Conservation (phyloP, 768 basidiomycete genomes). For the Cystofilobasidium ferigula region DNA sequence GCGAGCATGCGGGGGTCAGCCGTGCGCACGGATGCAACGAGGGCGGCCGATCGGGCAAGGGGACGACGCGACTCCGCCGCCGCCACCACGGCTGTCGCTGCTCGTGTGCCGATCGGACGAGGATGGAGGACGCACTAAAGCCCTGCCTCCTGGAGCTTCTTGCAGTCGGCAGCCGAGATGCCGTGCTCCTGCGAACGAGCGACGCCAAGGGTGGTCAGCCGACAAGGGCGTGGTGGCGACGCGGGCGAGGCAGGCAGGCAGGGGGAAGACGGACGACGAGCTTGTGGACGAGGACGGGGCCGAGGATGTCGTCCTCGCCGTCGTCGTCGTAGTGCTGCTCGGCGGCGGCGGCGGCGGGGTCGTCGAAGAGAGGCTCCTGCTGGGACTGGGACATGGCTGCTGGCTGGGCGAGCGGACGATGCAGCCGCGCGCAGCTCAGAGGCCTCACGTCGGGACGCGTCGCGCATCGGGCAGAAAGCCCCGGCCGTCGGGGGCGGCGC, state of each 20-base stretch:
- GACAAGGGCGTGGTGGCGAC: neutral
- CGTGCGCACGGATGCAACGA: neutral
- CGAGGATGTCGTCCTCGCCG: conserved; percentile 47
- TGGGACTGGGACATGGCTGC: too few relatives aligned
- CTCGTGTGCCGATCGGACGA: neutral
- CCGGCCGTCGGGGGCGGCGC: too few relatives aligned
- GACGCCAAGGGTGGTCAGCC: neutral
- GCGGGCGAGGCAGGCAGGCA: neutral
- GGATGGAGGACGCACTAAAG: conserved; percentile 43
- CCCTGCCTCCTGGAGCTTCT: conserved; percentile 86
- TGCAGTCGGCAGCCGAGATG: conserved; percentile 78
- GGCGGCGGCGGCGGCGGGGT: too few relatives aligned
- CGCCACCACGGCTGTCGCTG: too few relatives aligned
- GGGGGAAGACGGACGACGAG: conserved; percentile 37
- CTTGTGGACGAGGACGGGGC: conserved; percentile 74
- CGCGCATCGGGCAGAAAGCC: too few relatives aligned
- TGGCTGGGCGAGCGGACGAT: neutral
- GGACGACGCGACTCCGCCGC: neutral
- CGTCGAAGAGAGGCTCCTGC: too few relatives aligned
- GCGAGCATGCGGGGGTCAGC: neutral
- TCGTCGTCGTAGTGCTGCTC: neutral
- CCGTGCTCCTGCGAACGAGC: conserved; percentile 58
- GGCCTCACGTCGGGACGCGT: too few relatives aligned
- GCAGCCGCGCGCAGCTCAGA: neutral
- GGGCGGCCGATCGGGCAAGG: neutral